Conservation (phyloP, 208 protist genomes). For the Trypanosoma brucei region DNA sequence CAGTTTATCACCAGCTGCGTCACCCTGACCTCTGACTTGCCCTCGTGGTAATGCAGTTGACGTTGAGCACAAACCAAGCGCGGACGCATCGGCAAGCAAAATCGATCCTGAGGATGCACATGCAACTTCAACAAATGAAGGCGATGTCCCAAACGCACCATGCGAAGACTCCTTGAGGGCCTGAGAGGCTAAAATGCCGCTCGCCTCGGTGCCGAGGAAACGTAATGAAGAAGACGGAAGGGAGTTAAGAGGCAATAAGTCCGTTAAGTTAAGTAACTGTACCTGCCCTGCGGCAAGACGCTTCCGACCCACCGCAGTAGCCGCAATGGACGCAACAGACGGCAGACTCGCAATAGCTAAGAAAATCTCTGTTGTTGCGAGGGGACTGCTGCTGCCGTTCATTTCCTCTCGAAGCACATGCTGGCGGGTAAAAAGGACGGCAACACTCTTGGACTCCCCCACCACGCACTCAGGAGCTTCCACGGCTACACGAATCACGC, state of each 20-base stretch:
- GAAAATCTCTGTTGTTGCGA: conserved; percentile 9
- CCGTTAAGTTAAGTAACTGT: conserved; percentile 47
- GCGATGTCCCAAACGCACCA: neutral
- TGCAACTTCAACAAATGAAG: conserved; percentile 9
- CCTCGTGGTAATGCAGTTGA: neutral
- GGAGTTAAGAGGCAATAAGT: conserved; percentile 1
- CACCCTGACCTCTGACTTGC: neutral
- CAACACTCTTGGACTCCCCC: conserved; percentile 15
- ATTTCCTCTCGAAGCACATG: neutral
- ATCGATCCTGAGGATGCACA: conserved; percentile 5
- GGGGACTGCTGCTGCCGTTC: neutral
- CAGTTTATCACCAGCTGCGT: conserved; percentile 1
- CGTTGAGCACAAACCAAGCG: conserved; percentile 1
- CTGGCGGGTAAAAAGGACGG: conserved; percentile 37
- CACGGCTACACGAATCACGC: conserved; percentile 31
- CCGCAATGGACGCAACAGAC: conserved; percentile 20
- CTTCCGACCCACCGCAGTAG: conserved; percentile 12
- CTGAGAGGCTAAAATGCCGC: neutral
- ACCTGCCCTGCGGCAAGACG: conserved; percentile 47
- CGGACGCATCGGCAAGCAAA: conserved; percentile 14
- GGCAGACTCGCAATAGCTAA: conserved; percentile 43
- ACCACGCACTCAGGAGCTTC: conserved; percentile 1
- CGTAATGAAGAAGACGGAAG: neutral
- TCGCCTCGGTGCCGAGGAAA: neutral
- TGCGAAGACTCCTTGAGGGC: neutral